phyloP scores from a whole-genome alignment of 257 asterid species.

The Solanum habrochaites region DNA sequence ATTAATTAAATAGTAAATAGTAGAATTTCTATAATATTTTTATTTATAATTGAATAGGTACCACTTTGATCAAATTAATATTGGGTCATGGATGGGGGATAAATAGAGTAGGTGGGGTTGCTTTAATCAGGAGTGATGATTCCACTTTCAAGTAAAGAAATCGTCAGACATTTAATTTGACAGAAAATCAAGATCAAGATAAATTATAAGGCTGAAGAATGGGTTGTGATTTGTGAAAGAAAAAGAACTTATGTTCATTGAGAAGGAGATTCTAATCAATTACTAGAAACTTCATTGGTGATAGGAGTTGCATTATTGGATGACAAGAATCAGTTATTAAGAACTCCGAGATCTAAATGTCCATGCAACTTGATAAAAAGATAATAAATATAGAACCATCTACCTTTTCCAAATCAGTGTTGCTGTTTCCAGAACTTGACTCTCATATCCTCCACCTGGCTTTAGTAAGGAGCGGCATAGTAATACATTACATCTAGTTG shows the following conservation, averaged over 20 bases:
- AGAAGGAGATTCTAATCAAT: neutral
- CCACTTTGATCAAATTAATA: neutral
- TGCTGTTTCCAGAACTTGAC: constrained; percentile 16
- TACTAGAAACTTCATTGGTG: neutral
- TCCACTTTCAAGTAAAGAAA: neutral
- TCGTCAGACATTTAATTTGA: neutral
- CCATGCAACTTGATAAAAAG: neutral
- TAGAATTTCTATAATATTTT: too few species aligned
- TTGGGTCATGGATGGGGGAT: neutral
- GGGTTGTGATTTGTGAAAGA: neutral
- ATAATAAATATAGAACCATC: neutral
- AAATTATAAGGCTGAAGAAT: neutral
- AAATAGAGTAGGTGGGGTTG: neutral
- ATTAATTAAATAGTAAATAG: too few species aligned
- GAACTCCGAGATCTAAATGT: neutral
- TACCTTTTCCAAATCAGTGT: constrained; percentile 16
- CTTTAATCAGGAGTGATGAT: neutral
- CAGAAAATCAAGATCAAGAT: neutral
- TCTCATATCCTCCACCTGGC: constrained; percentile 21
- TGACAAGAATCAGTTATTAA: neutral
- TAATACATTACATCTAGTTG: constrained; percentile 11
- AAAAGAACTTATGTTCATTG: neutral
- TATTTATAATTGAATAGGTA: neutral
- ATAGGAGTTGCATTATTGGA: neutral
- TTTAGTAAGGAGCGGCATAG: constrained; percentile 21